Evolutionary conservation across 306 rosid genomes (phyloP).

Genomic region (Pyrus bretschneideri): DNA sequence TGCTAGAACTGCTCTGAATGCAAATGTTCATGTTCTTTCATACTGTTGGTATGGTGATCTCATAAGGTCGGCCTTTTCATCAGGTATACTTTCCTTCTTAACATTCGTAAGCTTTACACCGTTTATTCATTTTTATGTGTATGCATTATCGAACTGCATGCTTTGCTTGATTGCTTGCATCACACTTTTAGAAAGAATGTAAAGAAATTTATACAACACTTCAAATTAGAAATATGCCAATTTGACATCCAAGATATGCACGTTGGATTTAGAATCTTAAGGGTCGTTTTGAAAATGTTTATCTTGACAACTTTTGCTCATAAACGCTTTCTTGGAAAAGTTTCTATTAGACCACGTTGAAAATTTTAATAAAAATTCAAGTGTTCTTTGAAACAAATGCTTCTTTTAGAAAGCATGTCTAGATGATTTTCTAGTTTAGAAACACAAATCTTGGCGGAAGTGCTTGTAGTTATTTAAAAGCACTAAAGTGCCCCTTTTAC

Average conservation of each 20-base stretch:
- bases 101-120: not conserved
- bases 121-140: not conserved
- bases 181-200: no score
- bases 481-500: no score
- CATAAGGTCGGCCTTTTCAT: constrained; percentile 73
- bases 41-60: constrained; percentile 99
- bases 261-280: not conserved
- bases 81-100: constrained; percentile 50
- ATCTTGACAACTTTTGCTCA: no score
- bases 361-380: no score
- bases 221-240: not conserved
- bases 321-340: not conserved
- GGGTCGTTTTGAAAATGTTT: not conserved
- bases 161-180: not conserved
- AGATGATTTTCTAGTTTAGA: not conserved
- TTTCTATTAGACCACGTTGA: no score
- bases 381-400: no score
- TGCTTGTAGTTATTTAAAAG: no score
- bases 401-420: not conserved
- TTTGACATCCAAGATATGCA: not conserved
- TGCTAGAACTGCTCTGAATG: not conserved
- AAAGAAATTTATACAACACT: no score
- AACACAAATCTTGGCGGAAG: not conserved
- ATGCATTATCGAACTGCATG: not conserved
- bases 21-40: constrained; percentile 75